Evolutionary conservation across 768 basidiomycete genomes (phyloP), one percentile per base, ranked within the genome.

Genomic region (Amanita inopinata): DNA sequence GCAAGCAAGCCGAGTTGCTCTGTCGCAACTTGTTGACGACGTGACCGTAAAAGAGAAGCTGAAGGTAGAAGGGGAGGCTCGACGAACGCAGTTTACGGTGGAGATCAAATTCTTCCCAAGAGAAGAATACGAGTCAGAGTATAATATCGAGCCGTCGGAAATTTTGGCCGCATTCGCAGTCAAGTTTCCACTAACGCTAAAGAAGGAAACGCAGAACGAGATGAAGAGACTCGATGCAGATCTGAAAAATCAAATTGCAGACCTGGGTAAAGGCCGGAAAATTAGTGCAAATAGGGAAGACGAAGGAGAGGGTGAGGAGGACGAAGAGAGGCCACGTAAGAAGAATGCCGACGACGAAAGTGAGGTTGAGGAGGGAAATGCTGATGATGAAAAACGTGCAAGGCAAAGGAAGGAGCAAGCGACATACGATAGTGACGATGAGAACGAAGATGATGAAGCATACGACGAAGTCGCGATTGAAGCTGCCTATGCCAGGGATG

Each of bases 11-110:
- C 80, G 79, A 11, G 72, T 98, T 39, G 78, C 83, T 6, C 74
- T 98, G 15, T 85, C 93, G 3, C 89, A 98, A 58, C 66, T 98
- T 23, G 74, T 96, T 39, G 86, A 97, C 49, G 72, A 70, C 38
- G 82, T 94, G 34, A 67, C 65, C 0, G 92, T 99, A 10, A 83
- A 74, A 38, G 93, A 99, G 59, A 69, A 72, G 25, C 69, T 94
- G 14, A 73, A 69, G 11, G 70, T 74, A 19, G 76, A 81, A 47
- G 76, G 76, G 37, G 70, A 76, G 35, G 71, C 80, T 1, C 78
- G 93, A 31, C 73, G 76, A 46, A 86, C 88, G 35, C 73, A 79
- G 34, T 94, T 92, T 68, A 80, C 72, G 2, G 74, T 98, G 45
- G 64, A 80, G 24, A 77, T 98, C 50, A 68, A 71, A 34, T 87